phyloP scores from a whole-genome alignment of 202 grass and related monocot genomes.

The Schoenoplectus tabernaemontani region DNA sequence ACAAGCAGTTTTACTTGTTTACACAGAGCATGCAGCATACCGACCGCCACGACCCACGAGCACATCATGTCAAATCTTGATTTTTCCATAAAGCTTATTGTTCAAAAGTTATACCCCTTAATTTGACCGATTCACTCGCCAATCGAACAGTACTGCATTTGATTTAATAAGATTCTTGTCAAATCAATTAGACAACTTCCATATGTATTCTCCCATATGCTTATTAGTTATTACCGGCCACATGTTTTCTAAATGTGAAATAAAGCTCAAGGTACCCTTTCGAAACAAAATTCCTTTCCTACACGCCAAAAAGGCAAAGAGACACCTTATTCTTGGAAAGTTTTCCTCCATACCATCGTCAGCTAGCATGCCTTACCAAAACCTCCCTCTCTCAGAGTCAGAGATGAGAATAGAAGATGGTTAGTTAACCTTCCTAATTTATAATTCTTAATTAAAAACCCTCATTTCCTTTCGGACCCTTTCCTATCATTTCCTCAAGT shows the following conservation, averaged over 20 bases:
- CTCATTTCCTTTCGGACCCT: no score
- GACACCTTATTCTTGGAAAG: constrained; percentile 4
- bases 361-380: no score
- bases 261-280: background rate
- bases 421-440: constrained; percentile 3
- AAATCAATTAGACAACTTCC: background rate
- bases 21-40: background rate
- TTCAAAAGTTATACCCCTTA: background rate
- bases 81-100: background rate
- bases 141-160: background rate
- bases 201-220: background rate
- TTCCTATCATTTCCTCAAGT: no score
- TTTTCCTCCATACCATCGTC: background rate
- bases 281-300: background rate
- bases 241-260: background rate
- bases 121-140: background rate
- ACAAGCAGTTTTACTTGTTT: background rate
- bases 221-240: background rate
- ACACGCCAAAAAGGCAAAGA: background rate
- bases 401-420: background rate
- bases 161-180: background rate
- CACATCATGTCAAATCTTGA: constrained; percentile 2
- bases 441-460: background rate
- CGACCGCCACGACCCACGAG: background rate
- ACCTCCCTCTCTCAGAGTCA: no score